phyloP scores from a whole-genome alignment of 305 asterid species.

The Rubia peregrina region DNA sequence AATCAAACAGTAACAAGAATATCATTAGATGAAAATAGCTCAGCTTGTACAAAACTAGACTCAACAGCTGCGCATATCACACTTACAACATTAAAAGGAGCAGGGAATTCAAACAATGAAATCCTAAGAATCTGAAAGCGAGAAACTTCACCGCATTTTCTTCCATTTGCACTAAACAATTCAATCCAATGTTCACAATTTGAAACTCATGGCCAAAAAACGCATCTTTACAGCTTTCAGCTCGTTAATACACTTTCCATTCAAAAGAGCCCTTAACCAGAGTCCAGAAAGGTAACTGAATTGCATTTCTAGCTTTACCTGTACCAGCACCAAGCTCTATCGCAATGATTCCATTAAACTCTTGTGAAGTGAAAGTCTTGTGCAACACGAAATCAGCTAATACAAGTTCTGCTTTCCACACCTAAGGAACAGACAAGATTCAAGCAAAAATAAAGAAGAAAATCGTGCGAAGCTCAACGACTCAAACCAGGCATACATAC shows the following conservation, averaged over 20 bases:
- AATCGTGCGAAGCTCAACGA: not conserved
- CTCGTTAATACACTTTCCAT: not conserved
- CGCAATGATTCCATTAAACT: slow-evolving; percentile 55
- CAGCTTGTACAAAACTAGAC: not conserved
- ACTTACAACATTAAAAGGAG: not conserved
- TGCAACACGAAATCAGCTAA: slow-evolving; percentile 87
- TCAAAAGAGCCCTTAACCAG: not conserved
- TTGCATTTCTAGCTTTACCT: slow-evolving; percentile 32
- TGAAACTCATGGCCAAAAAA: not conserved
- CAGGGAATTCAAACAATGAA: not conserved
- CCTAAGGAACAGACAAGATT: slow-evolving; percentile 23
- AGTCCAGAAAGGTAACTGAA: not conserved
- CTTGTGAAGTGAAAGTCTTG: slow-evolving; percentile 46
- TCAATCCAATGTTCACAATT: not conserved
- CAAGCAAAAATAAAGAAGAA: slow-evolving; percentile 5
- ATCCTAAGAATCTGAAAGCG: not conserved
- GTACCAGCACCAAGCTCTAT: slow-evolving; percentile 96
- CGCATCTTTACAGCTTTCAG: not conserved
- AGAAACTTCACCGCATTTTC: not conserved
- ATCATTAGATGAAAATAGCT: slow-evolving; percentile 18
- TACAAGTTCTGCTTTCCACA: slow-evolving; percentile 87
- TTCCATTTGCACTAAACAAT: not conserved
- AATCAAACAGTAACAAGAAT: slow-evolving; percentile 20
- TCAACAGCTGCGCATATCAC: not conserved
- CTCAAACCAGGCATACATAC: not conserved